These are phyloP conservation scores for Zygotorulaspora chibaensis DNA, from an alignment of 805 yeast genomes.

Conservation along the genomic window DNA sequence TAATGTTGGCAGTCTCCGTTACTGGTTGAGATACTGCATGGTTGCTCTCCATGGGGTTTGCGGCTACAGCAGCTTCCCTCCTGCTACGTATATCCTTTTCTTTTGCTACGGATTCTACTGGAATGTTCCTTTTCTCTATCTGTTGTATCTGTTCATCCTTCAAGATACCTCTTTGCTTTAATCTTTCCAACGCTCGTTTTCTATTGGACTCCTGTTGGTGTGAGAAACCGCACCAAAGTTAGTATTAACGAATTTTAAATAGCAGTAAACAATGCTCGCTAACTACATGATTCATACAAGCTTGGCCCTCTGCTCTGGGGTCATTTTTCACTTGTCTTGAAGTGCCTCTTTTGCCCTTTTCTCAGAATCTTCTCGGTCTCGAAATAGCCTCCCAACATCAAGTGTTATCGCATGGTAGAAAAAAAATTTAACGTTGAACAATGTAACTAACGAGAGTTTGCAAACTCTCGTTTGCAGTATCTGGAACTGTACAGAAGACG, in stretches of 20 bases:
- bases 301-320: conserved; percentile 33
- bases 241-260: not conserved
- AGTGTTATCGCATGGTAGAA: too few relatives aligned
- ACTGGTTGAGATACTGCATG: not conserved
- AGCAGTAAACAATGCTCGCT: not conserved
- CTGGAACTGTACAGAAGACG: too few relatives aligned
- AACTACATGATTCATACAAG: conserved; percentile 25
- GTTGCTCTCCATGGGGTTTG: not conserved
- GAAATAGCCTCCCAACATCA: too few relatives aligned
- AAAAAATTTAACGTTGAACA: too few relatives aligned
- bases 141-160: conserved; percentile 20
- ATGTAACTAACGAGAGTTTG: too few relatives aligned
- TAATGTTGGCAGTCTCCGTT: not conserved
- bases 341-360: too few relatives aligned
- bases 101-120: not conserved
- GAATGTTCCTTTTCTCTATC: conserved; percentile 22
- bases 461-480: too few relatives aligned
- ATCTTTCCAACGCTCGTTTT: conserved; percentile 54
- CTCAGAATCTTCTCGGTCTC: too few relatives aligned
- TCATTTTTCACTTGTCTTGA: conserved; percentile 17
- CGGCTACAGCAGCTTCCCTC: not conserved
- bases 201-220: conserved; percentile 55
- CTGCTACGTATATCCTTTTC: not conserved
- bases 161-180: conserved; percentile 43
- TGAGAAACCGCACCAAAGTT: conserved; percentile 1